These are phyloP conservation scores for Vitis riparia DNA, from an alignment of 164 flowering plant species.

Conservation along the genomic window DNA sequence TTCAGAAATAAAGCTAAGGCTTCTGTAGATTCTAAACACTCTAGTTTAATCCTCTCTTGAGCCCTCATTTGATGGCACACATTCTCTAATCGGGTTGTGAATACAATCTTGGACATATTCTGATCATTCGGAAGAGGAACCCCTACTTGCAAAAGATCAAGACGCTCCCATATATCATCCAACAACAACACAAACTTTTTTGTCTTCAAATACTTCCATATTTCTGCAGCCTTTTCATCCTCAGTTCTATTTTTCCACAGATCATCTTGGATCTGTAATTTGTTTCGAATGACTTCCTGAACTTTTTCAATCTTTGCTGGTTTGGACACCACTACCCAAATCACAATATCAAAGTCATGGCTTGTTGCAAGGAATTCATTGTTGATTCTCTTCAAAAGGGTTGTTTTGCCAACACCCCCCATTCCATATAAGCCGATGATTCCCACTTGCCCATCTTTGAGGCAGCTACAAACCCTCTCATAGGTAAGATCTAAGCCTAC, in stretches of 20 bases:
- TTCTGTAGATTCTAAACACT: conserved; percentile 4
- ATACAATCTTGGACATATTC: conserved; percentile 12
- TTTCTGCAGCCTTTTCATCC: neutral
- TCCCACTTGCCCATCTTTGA: neutral
- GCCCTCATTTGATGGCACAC: conserved; percentile 13
- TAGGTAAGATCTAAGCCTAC: conserved; percentile 7
- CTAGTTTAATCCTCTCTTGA: neutral
- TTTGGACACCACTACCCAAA: conserved; percentile 17
- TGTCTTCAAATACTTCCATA: neutral
- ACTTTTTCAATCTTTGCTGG: neutral
- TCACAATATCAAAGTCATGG: conserved; percentile 7
- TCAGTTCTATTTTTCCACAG: neutral
- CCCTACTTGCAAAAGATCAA: conserved; percentile 1
- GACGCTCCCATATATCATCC: conserved; percentile 14
- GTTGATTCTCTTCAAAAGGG: conserved; percentile 11
- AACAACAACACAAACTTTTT: conserved; percentile 16
- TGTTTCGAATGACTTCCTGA: conserved; percentile 7
- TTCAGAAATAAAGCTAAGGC: conserved; percentile 10
- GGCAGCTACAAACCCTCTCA: conserved; percentile 3
- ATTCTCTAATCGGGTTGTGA: conserved; percentile 11
- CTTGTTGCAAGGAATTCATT: neutral
- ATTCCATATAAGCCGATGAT: conserved; percentile 18
- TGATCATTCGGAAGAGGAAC: neutral
- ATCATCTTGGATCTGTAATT: neutral
- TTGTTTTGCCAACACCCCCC: conserved; percentile 24